Evolutionary conservation across 305 asterid species (phyloP).

Genomic region (Euphrasia arctica): DNA sequence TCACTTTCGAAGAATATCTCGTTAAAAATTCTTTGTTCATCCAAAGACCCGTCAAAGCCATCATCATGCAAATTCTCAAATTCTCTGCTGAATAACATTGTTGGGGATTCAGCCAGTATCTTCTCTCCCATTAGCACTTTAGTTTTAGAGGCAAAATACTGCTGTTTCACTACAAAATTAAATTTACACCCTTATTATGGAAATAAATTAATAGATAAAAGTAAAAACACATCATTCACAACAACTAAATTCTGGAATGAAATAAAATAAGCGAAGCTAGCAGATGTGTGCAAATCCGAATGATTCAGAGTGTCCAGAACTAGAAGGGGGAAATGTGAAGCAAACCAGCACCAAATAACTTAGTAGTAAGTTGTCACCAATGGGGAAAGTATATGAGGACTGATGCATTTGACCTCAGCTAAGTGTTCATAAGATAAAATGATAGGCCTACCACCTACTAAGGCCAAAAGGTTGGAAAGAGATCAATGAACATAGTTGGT

Average conservation of each 20-base stretch:
- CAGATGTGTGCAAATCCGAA: neutral
- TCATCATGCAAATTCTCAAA: conserved; percentile 60
- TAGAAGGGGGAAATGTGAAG: conserved; percentile 1
- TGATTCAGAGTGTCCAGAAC: conserved; percentile 4
- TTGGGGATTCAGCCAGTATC: conserved; percentile 34
- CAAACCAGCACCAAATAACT: conserved; percentile 9
- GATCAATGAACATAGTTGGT: neutral
- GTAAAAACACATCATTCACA: conserved; percentile 16
- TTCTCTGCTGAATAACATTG: conserved; percentile 47
- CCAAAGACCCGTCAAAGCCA: conserved; percentile 58
- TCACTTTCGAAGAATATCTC: conserved; percentile 61
- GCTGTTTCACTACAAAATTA: conserved; percentile 35
- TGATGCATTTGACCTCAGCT: conserved; percentile 5
- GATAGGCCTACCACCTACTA: conserved; percentile 12
- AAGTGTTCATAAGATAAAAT: conserved; percentile 1
- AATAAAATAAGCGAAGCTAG: neutral
- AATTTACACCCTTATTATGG: conserved; percentile 15
- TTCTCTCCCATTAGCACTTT: conserved; percentile 29
- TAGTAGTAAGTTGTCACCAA: neutral
- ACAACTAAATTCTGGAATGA: conserved; percentile 7
- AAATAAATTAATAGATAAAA: conserved; percentile 15
- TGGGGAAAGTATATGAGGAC: conserved; percentile 10
- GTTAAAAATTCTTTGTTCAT: conserved; percentile 56
- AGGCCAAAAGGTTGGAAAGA: neutral
- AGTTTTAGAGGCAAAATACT: conserved; percentile 26